Evolutionary conservation across 495 filamentous ascomycete species (phyloP), one percentile per base, ranked within the genome.

Genomic region (Aspergillus cavernicola): DNA sequence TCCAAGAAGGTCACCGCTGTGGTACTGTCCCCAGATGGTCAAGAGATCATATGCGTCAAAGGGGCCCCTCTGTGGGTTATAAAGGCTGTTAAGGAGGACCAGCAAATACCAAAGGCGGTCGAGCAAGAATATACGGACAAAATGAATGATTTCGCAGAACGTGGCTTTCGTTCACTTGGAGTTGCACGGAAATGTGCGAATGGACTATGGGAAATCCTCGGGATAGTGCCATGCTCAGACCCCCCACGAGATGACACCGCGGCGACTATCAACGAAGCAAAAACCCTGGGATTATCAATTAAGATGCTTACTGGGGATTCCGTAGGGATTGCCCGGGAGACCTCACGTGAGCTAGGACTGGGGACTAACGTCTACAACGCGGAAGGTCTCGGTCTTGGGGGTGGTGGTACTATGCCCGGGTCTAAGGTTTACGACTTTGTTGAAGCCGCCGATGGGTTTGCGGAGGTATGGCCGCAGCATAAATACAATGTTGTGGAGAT

Each of bases 221-320:
- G 91, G 62, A 93, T 95, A 64, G 89, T 95, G 85, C 91, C 91
- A 61, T 93, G 89, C 79, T 87, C 80, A 60, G 91, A 96, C 64
- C 91, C 91, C 50, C 91, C 91, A 55, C 88, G 91, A 63, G 83
- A 93, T 74, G 90, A 95, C 68, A 95, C 90, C 61, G 88, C 87
- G 56, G 86, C 88, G 67, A 95, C 90, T 53, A 87, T 96, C 73
- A 82, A 85, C 64, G 90, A 96, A 75, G 91, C 91, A 61, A 87
- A 92, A 77, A 78, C 77, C 51, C 83, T 96, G 46, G 91, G 91
- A 73, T 77, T 96, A 38, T 86, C 84, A 52, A 89, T 96, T 71
- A 96, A 95, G 78, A 96, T 96, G 89, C 84, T 96, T 74, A 96
- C 91, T 68, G 91, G 91, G 78, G 91, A 96, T 73, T 88, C 91